Conservation (phyloP, 495 filamentous ascomycete species). For the Penicillium daleae region DNA sequence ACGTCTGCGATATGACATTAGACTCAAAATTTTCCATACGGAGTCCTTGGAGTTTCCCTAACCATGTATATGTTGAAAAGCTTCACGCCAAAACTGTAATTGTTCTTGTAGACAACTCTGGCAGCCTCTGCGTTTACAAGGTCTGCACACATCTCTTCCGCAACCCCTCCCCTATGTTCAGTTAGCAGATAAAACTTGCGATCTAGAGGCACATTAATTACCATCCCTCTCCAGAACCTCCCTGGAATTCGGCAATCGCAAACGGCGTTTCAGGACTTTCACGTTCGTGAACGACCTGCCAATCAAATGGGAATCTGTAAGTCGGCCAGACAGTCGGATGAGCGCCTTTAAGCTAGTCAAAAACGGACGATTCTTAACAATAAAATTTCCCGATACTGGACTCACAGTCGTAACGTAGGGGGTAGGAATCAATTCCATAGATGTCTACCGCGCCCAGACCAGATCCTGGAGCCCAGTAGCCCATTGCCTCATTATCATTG, state of each 20-base stretch:
- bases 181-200: conserved; percentile 42
- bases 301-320: conserved; percentile 44
- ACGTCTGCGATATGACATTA: conserved; percentile 43
- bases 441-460: conserved; percentile 66
- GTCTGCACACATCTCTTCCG: conserved; percentile 60
- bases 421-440: conserved; percentile 71
- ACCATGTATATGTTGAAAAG: conserved; percentile 71
- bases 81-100: conserved; percentile 60
- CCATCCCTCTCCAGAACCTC: conserved; percentile 16
- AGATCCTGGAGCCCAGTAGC: conserved; percentile 62
- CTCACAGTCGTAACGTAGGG: conserved; percentile 59
- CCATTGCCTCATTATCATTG: conserved; percentile 62
- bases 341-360: conserved; percentile 22
- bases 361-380: not conserved
- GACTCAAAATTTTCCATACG: not conserved
- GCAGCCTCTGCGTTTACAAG: conserved; percentile 67
- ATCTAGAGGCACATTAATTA: not conserved
- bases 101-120: conserved; percentile 75
- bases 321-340: conserved; percentile 50
- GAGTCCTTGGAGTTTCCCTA: not conserved
- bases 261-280: conserved; percentile 64
- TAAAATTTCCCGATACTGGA: not conserved
- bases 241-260: conserved; percentile 57
- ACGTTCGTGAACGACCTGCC: conserved; percentile 47
- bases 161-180: conserved; percentile 59